These are phyloP conservation scores for Fusarium gaditjirri DNA, from an alignment of 2,329 filamentous ascomycete genomes.

Conservation along the genomic window DNA sequence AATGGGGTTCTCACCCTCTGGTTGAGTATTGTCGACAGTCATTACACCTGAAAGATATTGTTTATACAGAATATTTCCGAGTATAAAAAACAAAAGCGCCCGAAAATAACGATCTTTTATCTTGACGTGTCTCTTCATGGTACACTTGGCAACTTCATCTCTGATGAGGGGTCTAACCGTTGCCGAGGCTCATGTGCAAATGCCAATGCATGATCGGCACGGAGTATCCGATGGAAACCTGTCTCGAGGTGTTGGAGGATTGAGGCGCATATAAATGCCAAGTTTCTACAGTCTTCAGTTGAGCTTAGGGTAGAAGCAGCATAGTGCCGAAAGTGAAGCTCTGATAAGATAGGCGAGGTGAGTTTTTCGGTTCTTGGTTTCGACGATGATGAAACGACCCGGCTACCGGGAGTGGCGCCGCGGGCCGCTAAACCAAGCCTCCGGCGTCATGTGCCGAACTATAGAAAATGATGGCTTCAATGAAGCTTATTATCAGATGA, in stretches of 20 bases:
- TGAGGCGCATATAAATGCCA: neutral
- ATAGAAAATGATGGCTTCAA: neutral
- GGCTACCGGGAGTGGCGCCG: neutral
- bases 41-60: neutral
- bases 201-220: conserved; percentile 7
- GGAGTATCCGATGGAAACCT: neutral
- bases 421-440: neutral
- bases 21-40: conserved; percentile 51
- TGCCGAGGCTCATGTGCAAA: conserved; percentile 30
- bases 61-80: accelerated
- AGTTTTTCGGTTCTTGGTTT: neutral
- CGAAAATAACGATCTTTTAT: neutral
- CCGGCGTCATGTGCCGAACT: neutral
- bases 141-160: neutral
- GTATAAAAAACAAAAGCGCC: accelerated
- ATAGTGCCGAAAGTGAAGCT: neutral
- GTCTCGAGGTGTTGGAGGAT: neutral
- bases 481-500: neutral
- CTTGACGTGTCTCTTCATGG: neutral
- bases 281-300: neutral
- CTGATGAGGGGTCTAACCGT: neutral
- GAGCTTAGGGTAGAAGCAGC: neutral
- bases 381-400: neutral
- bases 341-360: neutral
- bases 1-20: conserved; percentile 51